Base-by-base conservation (phyloP, 768 basidiomycete species). In the Cyclocybe aegerita region DNA sequence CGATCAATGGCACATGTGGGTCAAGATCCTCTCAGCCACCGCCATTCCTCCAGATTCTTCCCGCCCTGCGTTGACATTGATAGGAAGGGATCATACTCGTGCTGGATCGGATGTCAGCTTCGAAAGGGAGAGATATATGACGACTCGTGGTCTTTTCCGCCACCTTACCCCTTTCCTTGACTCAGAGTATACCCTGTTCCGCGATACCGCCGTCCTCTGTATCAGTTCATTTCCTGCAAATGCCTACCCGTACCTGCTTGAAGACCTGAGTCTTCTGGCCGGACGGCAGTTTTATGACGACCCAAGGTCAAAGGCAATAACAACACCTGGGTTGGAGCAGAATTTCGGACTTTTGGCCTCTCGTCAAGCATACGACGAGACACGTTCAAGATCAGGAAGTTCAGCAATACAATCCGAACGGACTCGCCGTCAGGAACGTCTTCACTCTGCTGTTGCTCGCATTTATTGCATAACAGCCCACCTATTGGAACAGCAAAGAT, bases 381-480 rank as follows among this genome's bases (percentile, higher is more conserved):
- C 69, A 46, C 71, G 80, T 54, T 66, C 71, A 14, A 87, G 83
- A 61, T 63, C 71, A n/a, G 69, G 69, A 17, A 59, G 61, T 39
- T 63, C 71, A 7, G 58, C 74, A 9, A 65, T 76, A 3, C 70
- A 70, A 10, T 63, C 73, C 9, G 85, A 82, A 31, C 81, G 85
- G 11, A 81, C 75, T 51, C 83, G 86, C 50, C 80, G 84, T 49
- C 90, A 88, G 61, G 87, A 85, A 58, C 88, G 86, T 44, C 76
- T 90, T 36, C 89, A 86, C 66, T 90, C 91, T 2, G 88, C 93
- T 17, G 86, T 95, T 23, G 90, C 91, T 17, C 86, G 90, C 32
- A 93, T 95, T 40, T 96, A 94, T 65, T 83, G 85, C 59, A 78
- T 95, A 33, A 93, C 93, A 2, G 85, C 93, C 7, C 86, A 86